These are phyloP conservation scores for Rutstroemia sp. DNA, from an alignment of 2,329 filamentous ascomycete species.

Conservation along the genomic window DNA sequence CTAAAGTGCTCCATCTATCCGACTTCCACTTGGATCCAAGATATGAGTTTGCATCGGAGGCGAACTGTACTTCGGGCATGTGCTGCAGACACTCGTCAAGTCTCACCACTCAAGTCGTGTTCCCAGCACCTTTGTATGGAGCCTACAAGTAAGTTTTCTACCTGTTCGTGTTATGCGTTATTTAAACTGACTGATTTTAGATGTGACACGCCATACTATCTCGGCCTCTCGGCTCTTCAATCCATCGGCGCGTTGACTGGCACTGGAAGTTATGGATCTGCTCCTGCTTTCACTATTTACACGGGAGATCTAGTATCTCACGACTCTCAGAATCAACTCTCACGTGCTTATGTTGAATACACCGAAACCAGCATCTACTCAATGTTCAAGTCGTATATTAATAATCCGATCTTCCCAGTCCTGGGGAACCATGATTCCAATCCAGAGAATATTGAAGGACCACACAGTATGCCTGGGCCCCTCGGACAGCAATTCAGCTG, in stretches of 20 bases:
- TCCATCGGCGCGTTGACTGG: conserved; percentile 49
- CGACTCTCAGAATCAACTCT: conserved; percentile 43
- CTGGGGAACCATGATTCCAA: conserved; percentile 52
- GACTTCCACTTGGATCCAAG: conserved; percentile 28
- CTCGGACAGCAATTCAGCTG: conserved; percentile 49
- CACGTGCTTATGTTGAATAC: conserved; percentile 45
- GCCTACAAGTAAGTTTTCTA: conserved; percentile 35
- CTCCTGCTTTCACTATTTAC: conserved; percentile 46
- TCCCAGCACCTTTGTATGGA: conserved; percentile 47
- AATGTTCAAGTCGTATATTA: conserved; percentile 49
- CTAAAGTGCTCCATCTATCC: conserved; percentile 30
- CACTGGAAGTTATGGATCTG: conserved; percentile 37
- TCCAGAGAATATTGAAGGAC: conserved; percentile 44
- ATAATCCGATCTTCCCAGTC: conserved; percentile 47
- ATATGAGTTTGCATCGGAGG: conserved; percentile 27
- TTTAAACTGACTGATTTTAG: conserved; percentile 11
- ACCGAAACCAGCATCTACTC: conserved; percentile 44
- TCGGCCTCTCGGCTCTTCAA: conserved; percentile 31
- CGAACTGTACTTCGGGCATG: conserved; percentile 24
- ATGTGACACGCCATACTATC: conserved; percentile 38
- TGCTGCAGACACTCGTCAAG: conserved; percentile 19
- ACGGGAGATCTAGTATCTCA: conserved; percentile 48
- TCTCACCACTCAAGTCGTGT: conserved; percentile 30
- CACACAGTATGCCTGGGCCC: conserved; percentile 43
- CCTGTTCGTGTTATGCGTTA: background rate